Evolutionary conservation across 306 rosid genomes (phyloP).

Genomic region (Casuarina cunninghamiana): DNA sequence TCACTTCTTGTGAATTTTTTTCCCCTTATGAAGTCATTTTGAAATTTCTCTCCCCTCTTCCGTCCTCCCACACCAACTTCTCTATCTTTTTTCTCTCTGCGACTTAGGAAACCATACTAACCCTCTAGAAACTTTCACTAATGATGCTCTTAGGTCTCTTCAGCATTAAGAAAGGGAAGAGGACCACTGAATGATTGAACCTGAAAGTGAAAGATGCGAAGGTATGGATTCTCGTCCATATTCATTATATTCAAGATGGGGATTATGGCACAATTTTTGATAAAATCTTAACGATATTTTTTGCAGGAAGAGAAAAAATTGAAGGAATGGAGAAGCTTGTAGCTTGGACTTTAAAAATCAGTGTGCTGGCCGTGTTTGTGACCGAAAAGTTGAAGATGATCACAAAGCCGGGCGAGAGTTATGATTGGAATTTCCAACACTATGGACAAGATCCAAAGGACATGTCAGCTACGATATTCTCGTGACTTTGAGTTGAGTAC

Average conservation of each 20-base stretch:
- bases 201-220: background rate
- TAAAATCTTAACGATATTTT: background rate
- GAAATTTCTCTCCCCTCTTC: background rate
- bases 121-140: background rate
- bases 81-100: too few species aligned
- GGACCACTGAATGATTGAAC: background rate
- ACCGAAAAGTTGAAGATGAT: background rate
- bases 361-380: background rate
- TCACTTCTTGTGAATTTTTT: background rate
- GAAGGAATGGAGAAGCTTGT: background rate
- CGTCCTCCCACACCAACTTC: background rate
- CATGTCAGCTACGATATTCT: background rate
- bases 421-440: background rate
- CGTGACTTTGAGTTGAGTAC: background rate
- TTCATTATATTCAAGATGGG: background rate
- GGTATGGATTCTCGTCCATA: conserved; percentile 10
- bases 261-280: background rate
- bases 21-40: background rate
- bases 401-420: background rate
- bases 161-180: background rate
- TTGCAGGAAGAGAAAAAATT: background rate
- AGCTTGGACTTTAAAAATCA: background rate
- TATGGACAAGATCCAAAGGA: background rate
- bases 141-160: background rate
- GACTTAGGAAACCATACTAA: background rate